A percentile compares a stretch with the other conserved stretches of the same genome.
These are phyloP conservation scores for Xylariaceae sp. DNA, from an alignment of 2,329 filamentous ascomycete genomes.

Conservation along the genomic window DNA sequence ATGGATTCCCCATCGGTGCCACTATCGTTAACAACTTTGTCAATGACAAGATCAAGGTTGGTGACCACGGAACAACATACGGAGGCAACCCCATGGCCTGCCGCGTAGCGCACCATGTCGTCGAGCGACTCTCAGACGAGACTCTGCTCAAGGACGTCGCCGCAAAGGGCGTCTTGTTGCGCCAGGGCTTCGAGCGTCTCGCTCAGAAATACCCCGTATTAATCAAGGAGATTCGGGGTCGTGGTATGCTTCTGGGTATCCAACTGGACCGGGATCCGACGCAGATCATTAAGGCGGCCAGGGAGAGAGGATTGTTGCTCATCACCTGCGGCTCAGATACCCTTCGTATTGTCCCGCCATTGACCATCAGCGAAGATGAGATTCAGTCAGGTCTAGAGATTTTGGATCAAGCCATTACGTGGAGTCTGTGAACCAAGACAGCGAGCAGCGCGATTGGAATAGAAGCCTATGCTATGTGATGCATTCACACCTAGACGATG, in stretches of 20 bases:
- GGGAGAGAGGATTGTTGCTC: slow-evolving; percentile 80
- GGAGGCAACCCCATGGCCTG: slow-evolving; percentile 86
- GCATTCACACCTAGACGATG: background rate
- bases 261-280: slow-evolving; percentile 72
- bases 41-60: slow-evolving; percentile 58
- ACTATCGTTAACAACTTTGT: slow-evolving; percentile 59
- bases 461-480: slow-evolving; percentile 1
- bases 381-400: slow-evolving; percentile 74
- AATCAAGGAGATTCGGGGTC: slow-evolving; percentile 73
- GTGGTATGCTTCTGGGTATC: slow-evolving; percentile 78
- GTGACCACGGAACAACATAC: slow-evolving; percentile 92
- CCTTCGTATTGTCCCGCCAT: slow-evolving; percentile 81
- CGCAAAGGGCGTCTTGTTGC: slow-evolving; percentile 55
- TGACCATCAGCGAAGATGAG: slow-evolving; percentile 75
- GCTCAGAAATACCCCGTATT: slow-evolving; percentile 56
- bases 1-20: slow-evolving; percentile 92
- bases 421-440: slow-evolving; percentile 8
- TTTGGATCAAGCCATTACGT: slow-evolving; percentile 58
- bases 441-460: background rate
- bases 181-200: slow-evolving; percentile 43
- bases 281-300: slow-evolving; percentile 73
- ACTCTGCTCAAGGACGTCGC: slow-evolving; percentile 65
- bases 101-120: slow-evolving; percentile 79
- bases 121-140: slow-evolving; percentile 67
- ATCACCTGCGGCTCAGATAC: slow-evolving; percentile 94